Evolutionary conservation across 331 rosid species (phyloP).

Genomic region (Acacia pycnantha): DNA sequence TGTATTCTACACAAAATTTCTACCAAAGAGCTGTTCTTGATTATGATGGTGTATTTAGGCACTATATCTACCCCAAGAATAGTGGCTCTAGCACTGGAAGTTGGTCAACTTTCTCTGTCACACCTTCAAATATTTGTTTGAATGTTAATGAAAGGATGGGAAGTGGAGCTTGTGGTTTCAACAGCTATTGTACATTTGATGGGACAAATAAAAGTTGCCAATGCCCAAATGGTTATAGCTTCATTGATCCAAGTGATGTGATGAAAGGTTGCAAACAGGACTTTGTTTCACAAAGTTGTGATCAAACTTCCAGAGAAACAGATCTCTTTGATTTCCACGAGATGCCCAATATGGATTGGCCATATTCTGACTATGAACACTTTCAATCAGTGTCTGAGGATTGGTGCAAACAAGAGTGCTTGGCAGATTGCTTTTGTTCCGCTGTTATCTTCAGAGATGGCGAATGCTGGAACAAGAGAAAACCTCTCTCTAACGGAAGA

Average conservation of each 20-base stretch:
- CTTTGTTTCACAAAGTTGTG: neutral
- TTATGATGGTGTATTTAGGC: no score
- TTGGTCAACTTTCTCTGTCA: no score
- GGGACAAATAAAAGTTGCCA: neutral
- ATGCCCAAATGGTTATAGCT: neutral
- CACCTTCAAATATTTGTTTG: no score
- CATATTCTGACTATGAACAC: neutral
- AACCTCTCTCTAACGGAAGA: slow-evolving; percentile 30
- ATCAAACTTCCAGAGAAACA: slow-evolving; percentile 2
- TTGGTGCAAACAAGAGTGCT: slow-evolving; percentile 33
- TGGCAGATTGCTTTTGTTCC: slow-evolving; percentile 28
- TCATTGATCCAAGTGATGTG: neutral
- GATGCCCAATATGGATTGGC: slow-evolving; percentile 24
- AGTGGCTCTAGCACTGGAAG: no score
- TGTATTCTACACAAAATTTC: no score
- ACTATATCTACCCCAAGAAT: no score
- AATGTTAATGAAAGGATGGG: fast-evolving
- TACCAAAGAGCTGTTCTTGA: no score
- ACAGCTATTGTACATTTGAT: neutral
- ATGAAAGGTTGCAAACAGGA: neutral
- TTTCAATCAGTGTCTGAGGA: neutral
- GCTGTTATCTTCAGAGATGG: neutral
- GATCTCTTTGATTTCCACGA: slow-evolving; percentile 19
- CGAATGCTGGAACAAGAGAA: slow-evolving; percentile 18
- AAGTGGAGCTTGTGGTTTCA: no score